Evolutionary conservation across 2,329 filamentous ascomycete species (phyloP).

Genomic region (Orbilia oligospora): DNA sequence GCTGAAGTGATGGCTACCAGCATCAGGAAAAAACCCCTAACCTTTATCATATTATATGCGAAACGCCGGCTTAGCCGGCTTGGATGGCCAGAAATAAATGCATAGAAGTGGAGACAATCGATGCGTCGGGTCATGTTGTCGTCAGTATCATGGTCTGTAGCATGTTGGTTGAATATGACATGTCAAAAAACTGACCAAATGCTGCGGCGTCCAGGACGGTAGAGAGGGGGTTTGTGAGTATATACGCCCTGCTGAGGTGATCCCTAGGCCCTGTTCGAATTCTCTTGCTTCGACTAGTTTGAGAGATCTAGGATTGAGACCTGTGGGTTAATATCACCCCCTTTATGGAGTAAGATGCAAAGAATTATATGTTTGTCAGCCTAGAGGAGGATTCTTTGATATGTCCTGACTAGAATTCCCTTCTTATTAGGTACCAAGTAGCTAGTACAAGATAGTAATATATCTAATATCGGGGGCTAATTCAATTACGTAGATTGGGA

Average conservation of each 20-base stretch:
- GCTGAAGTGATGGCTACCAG: conserved; percentile 42
- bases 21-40: conserved; percentile 10
- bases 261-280: too few species aligned
- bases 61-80: conserved; percentile 21
- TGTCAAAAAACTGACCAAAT: conserved; percentile 14
- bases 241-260: conserved; percentile 21
- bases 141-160: conserved; percentile 31
- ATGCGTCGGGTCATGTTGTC: conserved; percentile 30
- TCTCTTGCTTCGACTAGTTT: conserved; percentile 1
- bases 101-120: conserved; percentile 32
- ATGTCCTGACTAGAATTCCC: neutral
- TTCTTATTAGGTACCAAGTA: neutral
- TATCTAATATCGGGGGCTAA: neutral
- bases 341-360: too few species aligned
- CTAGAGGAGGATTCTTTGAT: neutral
- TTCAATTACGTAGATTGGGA: neutral
- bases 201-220: neutral
- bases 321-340: conserved; percentile 3
- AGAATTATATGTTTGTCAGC: conserved; percentile 5
- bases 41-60: conserved; percentile 21
- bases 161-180: conserved; percentile 21
- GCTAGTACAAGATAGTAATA: neutral
- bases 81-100: conserved; percentile 20
- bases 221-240: neutral
- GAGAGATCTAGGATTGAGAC: conserved; percentile 6